phyloP scores from a whole-genome alignment of 805 yeast species.

The Brettanomyces sp. region DNA sequence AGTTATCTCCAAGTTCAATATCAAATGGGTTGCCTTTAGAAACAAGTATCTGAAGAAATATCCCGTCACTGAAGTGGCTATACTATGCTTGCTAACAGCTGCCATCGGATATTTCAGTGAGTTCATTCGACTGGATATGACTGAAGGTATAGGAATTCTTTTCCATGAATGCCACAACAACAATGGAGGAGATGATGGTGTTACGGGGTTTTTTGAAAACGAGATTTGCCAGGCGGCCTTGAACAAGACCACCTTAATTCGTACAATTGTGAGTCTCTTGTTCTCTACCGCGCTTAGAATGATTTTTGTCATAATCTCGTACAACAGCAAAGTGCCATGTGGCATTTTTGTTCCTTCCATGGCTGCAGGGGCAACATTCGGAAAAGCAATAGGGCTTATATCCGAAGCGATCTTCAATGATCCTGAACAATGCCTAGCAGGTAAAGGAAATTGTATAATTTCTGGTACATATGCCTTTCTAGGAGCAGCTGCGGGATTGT shows the following conservation, averaged over 20 bases:
- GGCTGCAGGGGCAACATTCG: constrained; percentile 95
- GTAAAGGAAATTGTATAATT: constrained; percentile 50
- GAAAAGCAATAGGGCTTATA: constrained; percentile 73
- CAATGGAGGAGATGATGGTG: constrained; percentile 8
- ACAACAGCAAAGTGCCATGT: constrained; percentile 94
- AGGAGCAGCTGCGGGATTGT: constrained; percentile 92
- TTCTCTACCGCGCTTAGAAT: constrained; percentile 69
- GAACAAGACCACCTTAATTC: constrained; percentile 15
- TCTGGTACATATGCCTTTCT: constrained; percentile 93
- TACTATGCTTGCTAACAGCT: constrained; percentile 62
- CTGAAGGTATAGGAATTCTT: constrained; percentile 83
- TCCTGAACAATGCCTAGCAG: constrained; percentile 14
- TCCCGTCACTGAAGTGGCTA: constrained; percentile 63
- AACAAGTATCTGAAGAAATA: constrained; percentile 50
- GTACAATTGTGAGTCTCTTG: constrained; percentile 39
- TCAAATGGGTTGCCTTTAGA: constrained; percentile 67
- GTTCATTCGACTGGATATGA: constrained; percentile 82
- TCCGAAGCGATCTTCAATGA: constrained; percentile 41
- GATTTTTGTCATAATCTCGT: constrained; percentile 68
- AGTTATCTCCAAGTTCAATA: constrained; percentile 63
- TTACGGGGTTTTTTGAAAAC: constrained; percentile 21
- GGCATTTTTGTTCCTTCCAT: constrained; percentile 95
- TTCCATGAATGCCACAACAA: constrained; percentile 66
- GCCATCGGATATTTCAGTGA: constrained; percentile 74
- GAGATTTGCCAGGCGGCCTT: constrained; percentile 27